phyloP scores from a whole-genome alignment of 2,329 filamentous ascomycete species.

The Cucurbitaria berberidis region DNA sequence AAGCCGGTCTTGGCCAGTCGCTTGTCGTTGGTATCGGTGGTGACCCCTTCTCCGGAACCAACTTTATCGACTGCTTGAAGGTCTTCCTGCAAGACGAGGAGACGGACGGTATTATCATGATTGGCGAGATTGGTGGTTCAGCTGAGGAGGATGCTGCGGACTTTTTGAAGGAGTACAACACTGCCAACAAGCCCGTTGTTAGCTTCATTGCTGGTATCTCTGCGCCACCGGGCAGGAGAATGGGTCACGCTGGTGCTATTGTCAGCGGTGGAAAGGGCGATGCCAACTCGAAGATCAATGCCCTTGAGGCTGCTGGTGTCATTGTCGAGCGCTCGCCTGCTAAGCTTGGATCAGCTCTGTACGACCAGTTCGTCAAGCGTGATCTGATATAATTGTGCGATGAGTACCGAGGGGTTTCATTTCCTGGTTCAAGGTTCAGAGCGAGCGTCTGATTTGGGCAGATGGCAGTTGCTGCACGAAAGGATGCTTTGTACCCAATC shows the following conservation, averaged over 20 bases:
- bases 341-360: constrained; percentile 87
- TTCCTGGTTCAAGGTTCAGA: constrained; percentile 24
- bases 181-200: constrained; percentile 91
- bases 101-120: constrained; percentile 99
- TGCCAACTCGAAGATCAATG: constrained; percentile 96
- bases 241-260: constrained; percentile 99
- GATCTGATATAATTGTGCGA: constrained; percentile 77
- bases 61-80: constrained; percentile 99
- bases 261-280: constrained; percentile 97
- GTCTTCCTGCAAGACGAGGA: constrained; percentile 96
- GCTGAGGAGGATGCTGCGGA: constrained; percentile 98
- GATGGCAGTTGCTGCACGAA: constrained; percentile 27
- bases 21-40: constrained; percentile 98
- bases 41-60: constrained; percentile 98
- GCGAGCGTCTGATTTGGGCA: constrained; percentile 26
- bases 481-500: constrained; percentile 21
- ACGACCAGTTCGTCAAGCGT: constrained; percentile 93
- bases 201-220: constrained; percentile 99
- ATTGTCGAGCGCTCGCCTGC: constrained; percentile 87
- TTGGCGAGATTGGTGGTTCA: constrained; percentile 96
- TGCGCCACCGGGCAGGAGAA: constrained; percentile 91
- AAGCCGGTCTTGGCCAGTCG: constrained; percentile 94
- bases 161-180: constrained; percentile 92
- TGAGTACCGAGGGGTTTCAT: constrained; percentile 10
- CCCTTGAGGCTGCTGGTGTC: constrained; percentile 90